phyloP scores from a whole-genome alignment of 2,329 filamentous ascomycete genomes.

The Fusarium sp. region DNA sequence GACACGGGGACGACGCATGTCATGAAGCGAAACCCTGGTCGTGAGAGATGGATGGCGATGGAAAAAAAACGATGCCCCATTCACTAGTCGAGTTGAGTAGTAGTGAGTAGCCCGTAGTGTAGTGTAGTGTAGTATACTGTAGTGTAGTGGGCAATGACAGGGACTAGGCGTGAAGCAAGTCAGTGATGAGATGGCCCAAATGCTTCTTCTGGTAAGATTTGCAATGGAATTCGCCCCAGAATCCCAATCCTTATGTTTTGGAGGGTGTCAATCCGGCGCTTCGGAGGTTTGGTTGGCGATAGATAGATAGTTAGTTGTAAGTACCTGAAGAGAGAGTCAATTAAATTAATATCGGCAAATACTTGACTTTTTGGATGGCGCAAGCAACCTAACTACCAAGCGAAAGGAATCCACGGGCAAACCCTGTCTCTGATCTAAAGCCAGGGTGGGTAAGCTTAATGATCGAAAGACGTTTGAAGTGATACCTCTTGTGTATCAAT shows the following conservation, averaged over 20 bases:
- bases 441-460: constrained; percentile 39
- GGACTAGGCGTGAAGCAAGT: constrained; percentile 48
- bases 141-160: constrained; percentile 43
- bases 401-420: constrained; percentile 26
- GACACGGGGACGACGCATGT: constrained; percentile 41
- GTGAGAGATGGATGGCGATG: constrained; percentile 37
- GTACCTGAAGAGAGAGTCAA: background rate
- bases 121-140: constrained; percentile 2
- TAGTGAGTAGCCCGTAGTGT: constrained; percentile 4
- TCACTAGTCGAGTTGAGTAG: constrained; percentile 36
- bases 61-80: constrained; percentile 44
- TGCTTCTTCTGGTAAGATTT: constrained; percentile 48
- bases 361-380: constrained; percentile 39
- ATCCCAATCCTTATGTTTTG: constrained; percentile 30
- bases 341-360: constrained; percentile 4
- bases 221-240: constrained; percentile 46
- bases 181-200: constrained; percentile 43
- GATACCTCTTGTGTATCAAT: constrained; percentile 17
- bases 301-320: background rate
- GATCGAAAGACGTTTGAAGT: constrained; percentile 23
- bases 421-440: constrained; percentile 41
- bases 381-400: constrained; percentile 41
- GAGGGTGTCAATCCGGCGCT: constrained; percentile 39
- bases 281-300: constrained; percentile 26
- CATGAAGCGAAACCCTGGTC: constrained; percentile 45